These are phyloP conservation scores for Russula olivacea DNA, from an alignment of 768 basidiomycete species.

Conservation along the genomic window DNA sequence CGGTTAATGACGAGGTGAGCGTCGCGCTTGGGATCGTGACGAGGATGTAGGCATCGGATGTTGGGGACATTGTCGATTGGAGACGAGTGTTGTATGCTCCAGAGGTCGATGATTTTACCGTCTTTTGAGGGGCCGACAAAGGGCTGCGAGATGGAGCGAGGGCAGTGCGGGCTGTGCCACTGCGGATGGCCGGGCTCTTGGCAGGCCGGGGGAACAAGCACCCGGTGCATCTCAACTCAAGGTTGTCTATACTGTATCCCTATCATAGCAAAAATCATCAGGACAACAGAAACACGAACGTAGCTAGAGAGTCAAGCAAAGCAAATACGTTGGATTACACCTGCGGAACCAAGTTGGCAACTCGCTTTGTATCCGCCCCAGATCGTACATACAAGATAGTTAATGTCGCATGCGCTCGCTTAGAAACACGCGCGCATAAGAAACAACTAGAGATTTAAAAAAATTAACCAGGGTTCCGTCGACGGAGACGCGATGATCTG, in stretches of 20 bases:
- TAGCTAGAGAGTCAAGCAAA: too few species aligned
- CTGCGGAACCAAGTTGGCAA: too few species aligned
- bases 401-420: background rate
- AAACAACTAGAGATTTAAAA: background rate
- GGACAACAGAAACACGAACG: too few species aligned
- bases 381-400: background rate
- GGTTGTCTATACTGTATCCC: too few species aligned
- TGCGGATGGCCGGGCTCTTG: background rate
- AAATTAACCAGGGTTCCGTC: constrained; percentile 10
- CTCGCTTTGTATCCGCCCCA: background rate
- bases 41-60: constrained; percentile 19
- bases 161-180: background rate
- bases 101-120: background rate
- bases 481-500: constrained; percentile 10
- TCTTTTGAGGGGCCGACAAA: background rate
- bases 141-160: background rate
- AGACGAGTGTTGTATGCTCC: too few species aligned
- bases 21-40: constrained; percentile 21
- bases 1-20: constrained; percentile 11
- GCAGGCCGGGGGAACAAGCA: background rate
- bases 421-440: background rate
- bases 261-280: background rate
- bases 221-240: background rate
- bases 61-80: background rate
- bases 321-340: too few species aligned